Evolutionary conservation across 1,284 basidiomycete genomes (phyloP), one percentile per base, ranked within the genome.

Genomic region (Paramarasmius palmivorus): DNA sequence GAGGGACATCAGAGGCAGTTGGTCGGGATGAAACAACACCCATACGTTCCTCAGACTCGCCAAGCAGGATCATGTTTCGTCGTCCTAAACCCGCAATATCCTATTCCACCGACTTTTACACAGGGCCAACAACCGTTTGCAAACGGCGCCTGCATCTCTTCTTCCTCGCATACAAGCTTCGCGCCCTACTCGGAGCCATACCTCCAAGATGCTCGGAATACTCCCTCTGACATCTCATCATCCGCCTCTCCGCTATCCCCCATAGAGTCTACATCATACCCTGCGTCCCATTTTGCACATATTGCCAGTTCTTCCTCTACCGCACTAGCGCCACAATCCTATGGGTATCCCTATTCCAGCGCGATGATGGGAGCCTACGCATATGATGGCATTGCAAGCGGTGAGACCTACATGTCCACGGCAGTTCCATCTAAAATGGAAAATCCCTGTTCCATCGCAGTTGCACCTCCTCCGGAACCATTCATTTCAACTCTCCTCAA

Each of bases 211-310:
- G 45, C 42, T 15, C 40, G 51, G 22, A 56, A 52, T 36, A 57
- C 55, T 7, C 55, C 55, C 32, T 57, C 55, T 25, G 55, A 57
- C 48, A 53, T 57, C 45, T 53, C 54, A 47, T 52, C 54, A 40
- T 55, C 55, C 34, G 51, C 42, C n/a, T 57, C 55, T 20, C 55
- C 55, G 36, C 42, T 57, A 40, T 51, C 55, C 26, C 55, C 55
- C 45, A 41, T 57, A 44, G 55, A 57, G n/a, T 25, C 29, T 26
- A 32, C 50, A 50, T 20, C 48, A 39, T 50, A 37, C 47, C 36
- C 35, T 22, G 35, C 32, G 44, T 46, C 44, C 14, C 44, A 46
- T 7, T 29, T 46, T 46, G n/a, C 44, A 26, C 44, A n/a, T 29
- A 32, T 32, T 26, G 44, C 29, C 6, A 29, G n/a, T 14, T 29